Conservation (phyloP, 352 stramenopile genomes). For the Globisporangium nodosum region DNA sequence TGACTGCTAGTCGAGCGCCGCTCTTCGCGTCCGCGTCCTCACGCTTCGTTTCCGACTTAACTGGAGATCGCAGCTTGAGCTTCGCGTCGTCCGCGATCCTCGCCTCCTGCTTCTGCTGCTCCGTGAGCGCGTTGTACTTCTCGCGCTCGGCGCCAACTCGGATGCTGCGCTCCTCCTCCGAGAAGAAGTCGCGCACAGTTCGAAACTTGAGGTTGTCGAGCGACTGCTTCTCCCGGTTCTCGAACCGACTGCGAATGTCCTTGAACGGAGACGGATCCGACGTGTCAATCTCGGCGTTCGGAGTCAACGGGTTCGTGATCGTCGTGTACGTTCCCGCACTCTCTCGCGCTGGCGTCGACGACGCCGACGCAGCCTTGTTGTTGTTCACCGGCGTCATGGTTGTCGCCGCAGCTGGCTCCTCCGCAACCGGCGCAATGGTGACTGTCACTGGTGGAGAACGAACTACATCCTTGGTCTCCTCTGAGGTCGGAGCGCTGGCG, state of each 20-base stretch:
- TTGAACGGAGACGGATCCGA: slow-evolving; percentile 26
- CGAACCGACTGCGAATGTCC: slow-evolving; percentile 42
- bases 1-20: background rate
- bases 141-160: slow-evolving; percentile 39
- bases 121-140: slow-evolving; percentile 48
- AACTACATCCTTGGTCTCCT: background rate
- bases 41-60: background rate
- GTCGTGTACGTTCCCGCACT: background rate
- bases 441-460: background rate
- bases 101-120: slow-evolving; percentile 30
- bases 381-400: slow-evolving; percentile 4
- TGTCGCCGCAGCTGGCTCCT: background rate
- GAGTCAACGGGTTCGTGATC: slow-evolving; percentile 3
- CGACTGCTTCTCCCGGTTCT: slow-evolving; percentile 34
- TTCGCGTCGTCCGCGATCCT: slow-evolving; percentile 15
- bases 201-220: slow-evolving; percentile 47
- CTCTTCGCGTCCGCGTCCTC: background rate
- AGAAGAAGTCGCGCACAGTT: slow-evolving; percentile 51
- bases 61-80: background rate
- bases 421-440: background rate
- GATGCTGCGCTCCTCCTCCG: slow-evolving; percentile 33
- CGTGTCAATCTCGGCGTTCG: slow-evolving; percentile 22
- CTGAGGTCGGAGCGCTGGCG: background rate
- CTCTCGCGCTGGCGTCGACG: background rate
- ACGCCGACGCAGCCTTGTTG: background rate